Base-by-base conservation (phyloP, 306 rosid genomes). In the Gillenia trifoliata region DNA sequence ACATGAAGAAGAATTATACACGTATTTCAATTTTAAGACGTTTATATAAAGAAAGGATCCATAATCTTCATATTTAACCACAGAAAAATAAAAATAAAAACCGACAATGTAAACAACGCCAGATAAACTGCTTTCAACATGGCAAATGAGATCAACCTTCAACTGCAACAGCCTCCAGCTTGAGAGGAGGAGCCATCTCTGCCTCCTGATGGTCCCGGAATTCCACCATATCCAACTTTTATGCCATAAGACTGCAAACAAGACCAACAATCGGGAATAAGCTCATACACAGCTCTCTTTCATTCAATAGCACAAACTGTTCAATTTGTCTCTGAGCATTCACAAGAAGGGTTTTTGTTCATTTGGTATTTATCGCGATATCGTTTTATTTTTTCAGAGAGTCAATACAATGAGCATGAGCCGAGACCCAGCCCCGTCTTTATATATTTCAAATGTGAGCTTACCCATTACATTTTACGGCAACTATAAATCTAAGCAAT, bases 191-290 rank as follows among this genome's bases (percentile, higher is more conserved):
- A 83, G 52, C 97, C 99, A 80, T 95, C 94, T 82, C 99, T 88
- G 80, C 97, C 96, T 34, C 96, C 97, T 47, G 98, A 85, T 64
- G 99, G 96, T 83, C 99, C 99, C 5, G 99, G 96, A 70, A 95
- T 81, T 73, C 99, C 99, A 47, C 98, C 99, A 70, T 92, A 95
- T 71, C 99, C 99, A 20, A 95, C 96, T 84, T 95, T 95, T 77
- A 95, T 95, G 78, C 99, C 99, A 75, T 95, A 89, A 59, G 99
- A 92, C 99, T 95, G 93, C 87, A 80, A 80, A 71, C 71, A 70
- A 76, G 7, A 73, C 20, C 74, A 68, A 64, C 2, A 70, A 38
- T 76, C 79, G 78, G 82, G 75, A 49, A 74, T 76, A 36, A 77
- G 43, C 40, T 66, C 70, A 43, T 50, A 38, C 30, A 45, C 30